These are phyloP conservation scores for Vigna radiata DNA, from an alignment of 306 rosid genomes.

Conservation along the genomic window DNA sequence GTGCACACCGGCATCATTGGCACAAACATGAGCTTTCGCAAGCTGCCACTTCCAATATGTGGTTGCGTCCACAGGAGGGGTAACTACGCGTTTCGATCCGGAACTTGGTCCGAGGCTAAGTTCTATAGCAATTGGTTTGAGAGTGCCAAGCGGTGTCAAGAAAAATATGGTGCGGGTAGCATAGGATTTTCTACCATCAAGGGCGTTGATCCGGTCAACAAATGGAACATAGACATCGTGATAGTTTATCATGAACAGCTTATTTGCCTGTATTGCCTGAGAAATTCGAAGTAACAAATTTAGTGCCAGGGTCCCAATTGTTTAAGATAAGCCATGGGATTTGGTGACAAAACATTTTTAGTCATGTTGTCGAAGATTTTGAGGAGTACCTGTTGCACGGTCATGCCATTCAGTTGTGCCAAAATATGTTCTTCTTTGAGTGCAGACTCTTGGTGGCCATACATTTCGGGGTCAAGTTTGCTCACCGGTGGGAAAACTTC, in stretches of 20 bases:
- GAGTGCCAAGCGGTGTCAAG: constrained; percentile 70
- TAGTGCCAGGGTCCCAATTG: neutral
- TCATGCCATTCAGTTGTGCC: constrained; percentile 79
- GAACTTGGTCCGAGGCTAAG: constrained; percentile 75
- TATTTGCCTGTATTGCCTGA: constrained; percentile 74
- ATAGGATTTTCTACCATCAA: constrained; percentile 81
- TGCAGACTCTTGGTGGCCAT: constrained; percentile 72
- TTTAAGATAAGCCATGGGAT: neutral
- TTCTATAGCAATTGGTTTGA: constrained; percentile 84
- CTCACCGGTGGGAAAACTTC: constrained; percentile 82
- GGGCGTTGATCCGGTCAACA: constrained; percentile 69
- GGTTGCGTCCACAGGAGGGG: constrained; percentile 74
- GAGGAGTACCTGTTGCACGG: constrained; percentile 67
- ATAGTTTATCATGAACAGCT: constrained; percentile 72
- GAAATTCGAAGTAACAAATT: neutral
- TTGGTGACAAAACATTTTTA: neutral
- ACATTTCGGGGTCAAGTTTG: constrained; percentile 74
- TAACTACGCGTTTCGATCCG: constrained; percentile 63
- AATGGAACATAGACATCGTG: constrained; percentile 83
- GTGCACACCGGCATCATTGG: constrained; percentile 89
- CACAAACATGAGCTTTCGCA: constrained; percentile 82
- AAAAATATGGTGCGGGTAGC: constrained; percentile 80
- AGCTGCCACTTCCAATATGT: constrained; percentile 84
- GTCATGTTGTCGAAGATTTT: neutral
- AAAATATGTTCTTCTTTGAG: constrained; percentile 77